Conservation (phyloP, 495 filamentous ascomycete species). For the Rhizodiscina lignyota region DNA sequence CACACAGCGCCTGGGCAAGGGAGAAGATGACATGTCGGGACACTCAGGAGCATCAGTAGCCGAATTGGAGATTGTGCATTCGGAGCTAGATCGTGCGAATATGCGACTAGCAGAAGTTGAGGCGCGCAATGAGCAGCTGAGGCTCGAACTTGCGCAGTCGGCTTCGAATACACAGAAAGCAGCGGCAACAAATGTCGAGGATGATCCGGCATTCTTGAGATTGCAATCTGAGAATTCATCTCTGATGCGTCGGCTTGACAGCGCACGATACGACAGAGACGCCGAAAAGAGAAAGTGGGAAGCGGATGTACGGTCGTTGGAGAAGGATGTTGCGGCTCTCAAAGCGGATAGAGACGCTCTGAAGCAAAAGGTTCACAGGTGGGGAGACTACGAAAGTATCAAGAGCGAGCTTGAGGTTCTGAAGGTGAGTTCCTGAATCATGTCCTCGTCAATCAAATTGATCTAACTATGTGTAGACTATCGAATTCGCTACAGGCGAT, state of each 20-base stretch:
- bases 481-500: slow-evolving; percentile 85
- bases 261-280: slow-evolving; percentile 63
- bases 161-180: slow-evolving; percentile 45
- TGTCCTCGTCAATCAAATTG: neutral
- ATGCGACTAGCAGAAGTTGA: slow-evolving; percentile 79
- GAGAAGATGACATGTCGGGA: slow-evolving; percentile 40
- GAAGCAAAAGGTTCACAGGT: slow-evolving; percentile 66
- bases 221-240: slow-evolving; percentile 85
- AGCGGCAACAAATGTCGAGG: slow-evolving; percentile 33
- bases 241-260: slow-evolving; percentile 73
- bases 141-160: slow-evolving; percentile 75
- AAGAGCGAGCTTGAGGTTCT: slow-evolving; percentile 91
- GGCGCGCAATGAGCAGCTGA: slow-evolving; percentile 83
- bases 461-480: slow-evolving; percentile 37
- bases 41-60: slow-evolving; percentile 57
- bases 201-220: slow-evolving; percentile 73
- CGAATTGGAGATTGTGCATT: slow-evolving; percentile 81
- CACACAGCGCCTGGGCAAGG: slow-evolving; percentile 66
- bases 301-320: slow-evolving; percentile 49
- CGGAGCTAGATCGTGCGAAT: slow-evolving; percentile 82
- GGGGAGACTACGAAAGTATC: slow-evolving; percentile 89
- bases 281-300: slow-evolving; percentile 57
- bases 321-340: slow-evolving; percentile 51
- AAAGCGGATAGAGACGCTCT: slow-evolving; percentile 55
- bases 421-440: slow-evolving; percentile 35